Percentiles rank a stretch among this genome's conserved stretches.
phyloP scores from a whole-genome alignment of 257 asterid species.

The Solanum tacnaense region DNA sequence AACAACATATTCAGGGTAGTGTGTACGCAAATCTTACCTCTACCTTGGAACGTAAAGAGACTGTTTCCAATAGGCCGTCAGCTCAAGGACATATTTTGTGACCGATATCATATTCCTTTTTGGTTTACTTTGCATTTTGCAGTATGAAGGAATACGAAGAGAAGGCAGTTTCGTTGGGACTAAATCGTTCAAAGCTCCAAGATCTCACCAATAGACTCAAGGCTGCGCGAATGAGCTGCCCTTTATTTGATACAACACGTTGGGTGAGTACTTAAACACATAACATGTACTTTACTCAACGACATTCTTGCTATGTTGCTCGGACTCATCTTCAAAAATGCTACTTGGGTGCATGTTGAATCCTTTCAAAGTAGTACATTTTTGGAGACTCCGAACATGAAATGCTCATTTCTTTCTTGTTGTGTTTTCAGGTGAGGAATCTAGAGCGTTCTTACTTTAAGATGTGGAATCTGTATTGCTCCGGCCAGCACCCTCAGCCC shows the following conservation, averaged over 20 bases:
- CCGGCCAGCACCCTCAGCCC: constrained; percentile 42
- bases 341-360: neutral
- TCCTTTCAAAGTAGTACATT: no score
- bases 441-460: constrained; percentile 84
- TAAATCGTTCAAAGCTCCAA: constrained; percentile 58
- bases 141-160: constrained; percentile 95
- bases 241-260: constrained; percentile 77
- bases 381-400: neutral
- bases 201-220: constrained; percentile 68
- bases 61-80: no score
- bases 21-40: no score
- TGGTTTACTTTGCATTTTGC: neutral
- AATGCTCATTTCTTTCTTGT: neutral
- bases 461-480: constrained; percentile 54
- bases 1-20: neutral
- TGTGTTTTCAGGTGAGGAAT: constrained; percentile 51
- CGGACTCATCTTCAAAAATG: neutral
- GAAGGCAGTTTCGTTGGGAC: constrained; percentile 72
- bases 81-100: no score
- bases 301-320: neutral
- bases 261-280: constrained; percentile 48
- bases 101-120: neutral
- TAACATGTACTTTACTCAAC: no score
- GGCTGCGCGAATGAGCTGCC: constrained; percentile 72
- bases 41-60: neutral